Evolutionary conservation across 805 yeast species (phyloP).

Genomic region (Alloascoidea hylecoeti): DNA sequence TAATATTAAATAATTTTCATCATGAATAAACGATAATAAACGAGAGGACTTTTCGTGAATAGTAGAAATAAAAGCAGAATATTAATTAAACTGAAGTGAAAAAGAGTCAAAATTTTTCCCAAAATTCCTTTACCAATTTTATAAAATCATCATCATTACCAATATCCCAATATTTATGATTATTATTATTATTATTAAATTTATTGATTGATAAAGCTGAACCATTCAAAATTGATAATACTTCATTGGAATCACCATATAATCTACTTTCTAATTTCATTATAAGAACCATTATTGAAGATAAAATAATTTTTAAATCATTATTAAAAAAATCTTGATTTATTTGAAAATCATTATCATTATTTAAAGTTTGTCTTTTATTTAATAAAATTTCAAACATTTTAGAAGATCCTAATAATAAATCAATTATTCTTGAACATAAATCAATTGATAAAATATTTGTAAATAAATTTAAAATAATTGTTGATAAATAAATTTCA

Average conservation of each 20-base stretch:
- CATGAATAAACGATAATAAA: no score
- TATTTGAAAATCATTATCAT: constrained; percentile 39
- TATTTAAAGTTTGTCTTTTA: neutral
- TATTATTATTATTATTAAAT: constrained; percentile 17
- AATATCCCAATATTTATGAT: constrained; percentile 22
- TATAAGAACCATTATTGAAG: constrained; percentile 28
- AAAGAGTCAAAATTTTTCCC: no score
- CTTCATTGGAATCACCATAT: constrained; percentile 34
- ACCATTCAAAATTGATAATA: constrained; percentile 14
- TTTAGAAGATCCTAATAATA: constrained; percentile 14
- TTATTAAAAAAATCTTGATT: constrained; percentile 36
- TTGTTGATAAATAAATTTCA: constrained; percentile 25
- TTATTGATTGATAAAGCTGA: no score
- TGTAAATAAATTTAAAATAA: constrained; percentile 29
- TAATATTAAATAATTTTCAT: no score
- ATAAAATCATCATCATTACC: constrained; percentile 38
- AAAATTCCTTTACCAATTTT: constrained; percentile 20
- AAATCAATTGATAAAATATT: constrained; percentile 30
- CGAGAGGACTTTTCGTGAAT: no score
- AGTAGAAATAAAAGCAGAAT: no score
- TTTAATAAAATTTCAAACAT: neutral
- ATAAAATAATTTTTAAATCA: constrained; percentile 12
- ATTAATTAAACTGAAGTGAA: no score
- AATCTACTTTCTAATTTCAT: constrained; percentile 32
- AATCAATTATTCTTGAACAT: constrained; percentile 36